A percentile compares a stretch with the other conserved stretches of the same genome.
Evolutionary conservation across 1,284 basidiomycete genomes (phyloP).

Genomic region (Puccinia horiana): DNA sequence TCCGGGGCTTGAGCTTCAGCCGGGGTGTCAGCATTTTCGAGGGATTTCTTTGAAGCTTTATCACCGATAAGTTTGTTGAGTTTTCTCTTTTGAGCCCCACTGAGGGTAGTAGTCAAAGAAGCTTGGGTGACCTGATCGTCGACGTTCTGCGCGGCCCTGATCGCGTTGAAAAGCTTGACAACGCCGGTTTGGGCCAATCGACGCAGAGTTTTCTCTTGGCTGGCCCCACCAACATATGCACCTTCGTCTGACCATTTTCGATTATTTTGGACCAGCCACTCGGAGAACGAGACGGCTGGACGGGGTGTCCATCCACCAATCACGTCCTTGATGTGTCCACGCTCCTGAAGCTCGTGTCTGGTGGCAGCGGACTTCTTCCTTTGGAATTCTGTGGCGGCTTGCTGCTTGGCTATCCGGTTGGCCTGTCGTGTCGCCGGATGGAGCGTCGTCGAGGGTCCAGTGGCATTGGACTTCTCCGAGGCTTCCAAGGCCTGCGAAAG

Average conservation of each 20-base stretch:
- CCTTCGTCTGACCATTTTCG: slow-evolving; percentile 25
- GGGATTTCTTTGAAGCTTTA: slow-evolving; percentile 1
- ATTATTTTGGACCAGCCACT: slow-evolving; percentile 52
- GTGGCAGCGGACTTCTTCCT: slow-evolving; percentile 49
- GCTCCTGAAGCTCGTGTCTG: slow-evolving; percentile 54
- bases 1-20: slow-evolving; percentile 21
- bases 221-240: slow-evolving; percentile 51
- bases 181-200: slow-evolving; percentile 57
- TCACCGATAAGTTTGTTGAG: slow-evolving; percentile 48
- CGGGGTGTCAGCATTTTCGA: slow-evolving; percentile 23
- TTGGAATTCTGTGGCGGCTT: slow-evolving; percentile 10
- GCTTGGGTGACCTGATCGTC: slow-evolving; percentile 51
- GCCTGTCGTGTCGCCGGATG: slow-evolving; percentile 23
- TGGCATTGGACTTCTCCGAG: slow-evolving; percentile 29
- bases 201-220: slow-evolving; percentile 56
- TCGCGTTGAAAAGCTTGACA: slow-evolving; percentile 57
- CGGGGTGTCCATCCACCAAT: slow-evolving; percentile 57
- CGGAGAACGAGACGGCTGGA: slow-evolving; percentile 55
- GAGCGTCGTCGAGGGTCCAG: slow-evolving; percentile 40
- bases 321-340: slow-evolving; percentile 56
- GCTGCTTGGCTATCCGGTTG: slow-evolving; percentile 38
- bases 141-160: slow-evolving; percentile 56
- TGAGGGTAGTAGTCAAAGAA: slow-evolving; percentile 51
- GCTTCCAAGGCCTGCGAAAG: slow-evolving; percentile 41
- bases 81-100: slow-evolving; percentile 52